Evolutionary conservation across 352 stramenopile species (phyloP), one percentile per base, ranked within the genome.

Genomic region (Phytopythium aichiense): DNA sequence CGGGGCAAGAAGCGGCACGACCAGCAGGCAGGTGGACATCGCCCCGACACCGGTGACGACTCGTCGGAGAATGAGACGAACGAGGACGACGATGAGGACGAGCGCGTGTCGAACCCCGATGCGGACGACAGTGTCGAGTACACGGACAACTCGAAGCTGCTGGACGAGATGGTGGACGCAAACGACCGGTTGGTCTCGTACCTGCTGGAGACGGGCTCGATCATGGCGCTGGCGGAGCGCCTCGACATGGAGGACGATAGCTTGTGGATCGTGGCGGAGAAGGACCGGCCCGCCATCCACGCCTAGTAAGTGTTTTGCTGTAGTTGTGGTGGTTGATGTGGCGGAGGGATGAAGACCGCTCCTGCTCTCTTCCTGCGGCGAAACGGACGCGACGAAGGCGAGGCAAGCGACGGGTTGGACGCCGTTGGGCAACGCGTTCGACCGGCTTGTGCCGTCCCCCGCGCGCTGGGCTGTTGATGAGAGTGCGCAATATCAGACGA

Each of bases 151-250:
- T 53, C 70, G 8, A 66, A 89, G 63, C 76, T 81, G 49, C 74
- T 94, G 52, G 85, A 94, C 58, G 82, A 89, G 59, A 94, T 94
- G 85, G 79, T 94, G 59, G 69, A 76, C 62, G 84, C 83, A 20
- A 94, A 94, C 65, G 85, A 94, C 66, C 85, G 87, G 59, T 69
- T 92, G 31, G 85, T 94, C 66, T 92, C 83, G 67, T 94, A 92
- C 54, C 72, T 94, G 66, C 67, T 92, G 25, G 82, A 94, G 71
- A 94, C 85, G 11, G 85, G 85, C 11, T 92, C 83, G 13, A 94
- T 94, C 74, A 88, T 94, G 78, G 85, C 85, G 53, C 73, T 94
- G 18, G 85, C 85, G 2, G 81, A 92, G 64, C 81, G 85, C 16
- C 69, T 94, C 33, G 85, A 94, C 64, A 63, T 90, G 46, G 85